phyloP scores from a whole-genome alignment of 345 rosid genomes.

The Populus pruinosa region DNA sequence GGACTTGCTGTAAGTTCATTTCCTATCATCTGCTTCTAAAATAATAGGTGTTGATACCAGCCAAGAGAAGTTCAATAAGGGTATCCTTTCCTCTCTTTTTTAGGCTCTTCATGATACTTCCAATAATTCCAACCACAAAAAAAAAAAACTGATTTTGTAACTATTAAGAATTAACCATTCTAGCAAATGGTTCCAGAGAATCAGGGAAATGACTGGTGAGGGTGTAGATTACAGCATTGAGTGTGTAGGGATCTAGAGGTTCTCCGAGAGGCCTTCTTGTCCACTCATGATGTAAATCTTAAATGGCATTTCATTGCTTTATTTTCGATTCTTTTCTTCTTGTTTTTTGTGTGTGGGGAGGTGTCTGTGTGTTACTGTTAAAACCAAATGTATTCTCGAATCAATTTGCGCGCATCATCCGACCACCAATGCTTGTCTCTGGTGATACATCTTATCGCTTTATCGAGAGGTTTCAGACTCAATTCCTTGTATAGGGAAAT shows the following conservation, averaged over 20 bases:
- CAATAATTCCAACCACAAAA: neutral
- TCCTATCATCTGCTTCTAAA: slow-evolving; percentile 7
- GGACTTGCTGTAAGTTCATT: slow-evolving; percentile 63
- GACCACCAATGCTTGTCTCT: neutral
- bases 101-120: neutral
- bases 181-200: slow-evolving; percentile 29
- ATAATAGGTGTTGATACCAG: slow-evolving; percentile 61
- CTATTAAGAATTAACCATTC: neutral
- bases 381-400: neutral
- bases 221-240: slow-evolving; percentile 70
- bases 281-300: slow-evolving; percentile 36
- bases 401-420: neutral
- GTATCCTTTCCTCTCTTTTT: slow-evolving; percentile 10
- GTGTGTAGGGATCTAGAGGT: slow-evolving; percentile 43
- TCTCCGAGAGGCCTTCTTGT: slow-evolving; percentile 69
- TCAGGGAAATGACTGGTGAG: slow-evolving; percentile 47
- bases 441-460: too few species aligned
- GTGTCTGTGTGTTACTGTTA: neutral
- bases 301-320: neutral
- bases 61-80: slow-evolving; percentile 46
- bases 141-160: neutral
- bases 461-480: neutral
- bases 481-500: neutral
- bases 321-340: neutral
- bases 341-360: neutral